Base-by-base conservation (phyloP, 2,329 filamentous ascomycete species). In the Aspergillus pseudonomiae region DNA sequence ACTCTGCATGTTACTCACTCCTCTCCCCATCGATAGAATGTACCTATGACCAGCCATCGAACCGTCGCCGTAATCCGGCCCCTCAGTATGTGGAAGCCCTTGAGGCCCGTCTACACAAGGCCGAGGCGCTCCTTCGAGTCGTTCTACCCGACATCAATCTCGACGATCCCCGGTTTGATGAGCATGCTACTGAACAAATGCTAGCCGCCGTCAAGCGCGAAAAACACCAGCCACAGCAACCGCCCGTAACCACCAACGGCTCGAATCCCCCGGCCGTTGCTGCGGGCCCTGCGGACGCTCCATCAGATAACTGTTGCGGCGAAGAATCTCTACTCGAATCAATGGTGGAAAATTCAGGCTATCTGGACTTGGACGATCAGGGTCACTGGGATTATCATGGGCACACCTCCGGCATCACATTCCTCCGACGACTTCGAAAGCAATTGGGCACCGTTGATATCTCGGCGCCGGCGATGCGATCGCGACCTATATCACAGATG, bases 301-400 rank as follows among this genome's bases (percentile, higher is more conserved):
- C 73, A 19, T 70, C 73, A 5, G 76, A 74, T 55, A 73, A 77
- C 11, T 71, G 78, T 57, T 78, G 81, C 53, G 84, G 85, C 34
- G 85, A 89, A 52, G 92, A 94, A 68, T 88, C 87, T 12, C 87
- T 94, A 67, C 83, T 99, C 30, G 89, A 94, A 74, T 96, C 94
- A 32, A 98, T 99, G 94, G 93, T 98, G 63, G 91, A 94, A 74
- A 92, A 92, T 48, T 93, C 94, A 3, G 95, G 94, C 41, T 91
- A 94, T 74, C 84, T 99, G 21, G 94, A 98, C 72, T 84, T 98
- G 39, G 93, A 96, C 71, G 94, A 98, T 70, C 88, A 89, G 71
- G 94, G 94, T 48, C 89, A 95, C 70, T 96, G 93, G 89, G 94
- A 98, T 77, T 99, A 97, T 72, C 93, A 96, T 74, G 95, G 95